Evolutionary conservation across 306 rosid genomes (phyloP).

Genomic region (Begonia masoniana): DNA sequence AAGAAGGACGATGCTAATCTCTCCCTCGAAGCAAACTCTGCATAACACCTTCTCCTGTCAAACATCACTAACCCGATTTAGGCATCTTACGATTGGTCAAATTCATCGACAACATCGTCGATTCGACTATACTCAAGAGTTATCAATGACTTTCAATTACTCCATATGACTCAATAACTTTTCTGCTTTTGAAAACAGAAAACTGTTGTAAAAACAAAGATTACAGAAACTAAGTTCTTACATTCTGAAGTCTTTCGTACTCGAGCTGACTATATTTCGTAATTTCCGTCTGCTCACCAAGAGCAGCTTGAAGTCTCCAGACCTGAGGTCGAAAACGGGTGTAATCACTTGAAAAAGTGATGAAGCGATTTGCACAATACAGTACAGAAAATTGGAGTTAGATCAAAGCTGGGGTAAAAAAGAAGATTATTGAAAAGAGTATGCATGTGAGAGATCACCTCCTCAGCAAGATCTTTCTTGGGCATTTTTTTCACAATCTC

Average conservation of each 20-base stretch:
- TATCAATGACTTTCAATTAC: too few relatives aligned
- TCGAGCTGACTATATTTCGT: slow-evolving; percentile 90
- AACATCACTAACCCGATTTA: neutral
- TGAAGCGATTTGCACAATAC: neutral
- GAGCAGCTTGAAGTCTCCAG: slow-evolving; percentile 98
- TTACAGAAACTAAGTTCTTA: slow-evolving; percentile 11
- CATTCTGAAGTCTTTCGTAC: slow-evolving; percentile 86
- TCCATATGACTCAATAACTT: too few relatives aligned
- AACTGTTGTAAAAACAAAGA: neutral
- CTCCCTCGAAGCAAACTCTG: slow-evolving; percentile 87
- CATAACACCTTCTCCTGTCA: slow-evolving; percentile 90
- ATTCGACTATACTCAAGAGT: too few relatives aligned
- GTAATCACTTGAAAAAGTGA: neutral
- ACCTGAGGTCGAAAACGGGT: slow-evolving; percentile 31
- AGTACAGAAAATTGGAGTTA: neutral
- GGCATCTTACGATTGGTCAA: too few relatives aligned
- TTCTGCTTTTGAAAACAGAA: neutral
- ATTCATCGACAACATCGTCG: too few relatives aligned
- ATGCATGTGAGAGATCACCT: slow-evolving; percentile 39
- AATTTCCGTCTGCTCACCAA: slow-evolving; percentile 89
- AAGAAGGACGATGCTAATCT: slow-evolving; percentile 74
- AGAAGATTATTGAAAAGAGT: too few relatives aligned
- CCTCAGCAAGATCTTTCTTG: slow-evolving; percentile 95
- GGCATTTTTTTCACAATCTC: slow-evolving; percentile 99
- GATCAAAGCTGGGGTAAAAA: neutral